phyloP scores from a whole-genome alignment of 225 moss, liverwort and hornwort genomes.

The Climacium dendroides region DNA sequence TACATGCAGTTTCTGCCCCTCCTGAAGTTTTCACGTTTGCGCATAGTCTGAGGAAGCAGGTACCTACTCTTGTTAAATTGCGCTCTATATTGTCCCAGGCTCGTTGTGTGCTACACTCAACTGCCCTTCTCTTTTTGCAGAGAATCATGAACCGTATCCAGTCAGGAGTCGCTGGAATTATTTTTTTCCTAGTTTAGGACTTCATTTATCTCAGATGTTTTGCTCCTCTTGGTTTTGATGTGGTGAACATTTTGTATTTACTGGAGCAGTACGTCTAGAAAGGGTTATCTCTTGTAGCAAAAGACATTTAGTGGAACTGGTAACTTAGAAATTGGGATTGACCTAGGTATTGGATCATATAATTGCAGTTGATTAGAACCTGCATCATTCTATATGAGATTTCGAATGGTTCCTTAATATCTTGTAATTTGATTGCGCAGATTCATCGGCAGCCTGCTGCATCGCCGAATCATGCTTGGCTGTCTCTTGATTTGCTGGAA shows the following conservation, averaged over 20 bases:
- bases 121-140: not conserved
- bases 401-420: not conserved
- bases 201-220: not conserved
- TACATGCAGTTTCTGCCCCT: constrained; percentile 72
- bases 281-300: not conserved
- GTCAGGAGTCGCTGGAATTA: not conserved
- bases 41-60: constrained; percentile 76
- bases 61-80: not conserved
- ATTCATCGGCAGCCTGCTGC: constrained; percentile 25
- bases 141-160: not conserved
- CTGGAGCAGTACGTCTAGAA: not conserved
- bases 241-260: not conserved
- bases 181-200: not conserved
- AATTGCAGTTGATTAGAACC: not conserved
- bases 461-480: constrained; percentile 74
- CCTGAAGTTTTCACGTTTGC: constrained; percentile 72
- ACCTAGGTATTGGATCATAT: not conserved
- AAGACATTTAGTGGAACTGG: not conserved
- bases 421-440: constrained; percentile 7
- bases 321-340: not conserved
- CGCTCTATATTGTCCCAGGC: not conserved
- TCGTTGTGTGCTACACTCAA: not conserved
- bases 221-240: not conserved
- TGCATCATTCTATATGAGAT: not conserved
- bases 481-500: constrained; percentile 80